phyloP scores from a whole-genome alignment of 2,329 filamentous ascomycete species.

The Lasiodiplodia citricola region DNA sequence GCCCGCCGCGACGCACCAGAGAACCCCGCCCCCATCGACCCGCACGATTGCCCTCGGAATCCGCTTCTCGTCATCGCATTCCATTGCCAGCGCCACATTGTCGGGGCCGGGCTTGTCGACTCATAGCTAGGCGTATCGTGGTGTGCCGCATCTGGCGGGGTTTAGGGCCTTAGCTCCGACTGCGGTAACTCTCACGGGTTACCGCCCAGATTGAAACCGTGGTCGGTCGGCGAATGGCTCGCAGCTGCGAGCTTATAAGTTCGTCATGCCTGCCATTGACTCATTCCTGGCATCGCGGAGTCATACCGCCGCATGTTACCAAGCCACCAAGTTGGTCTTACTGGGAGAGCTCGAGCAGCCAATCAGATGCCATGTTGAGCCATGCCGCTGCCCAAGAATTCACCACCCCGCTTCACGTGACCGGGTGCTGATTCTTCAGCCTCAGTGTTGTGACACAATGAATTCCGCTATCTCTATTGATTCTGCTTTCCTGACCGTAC shows the following conservation, averaged over 20 bases:
- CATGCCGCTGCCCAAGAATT: not conserved
- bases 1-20: not conserved
- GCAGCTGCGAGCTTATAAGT: constrained; percentile 4
- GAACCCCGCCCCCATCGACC: not conserved
- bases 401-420: not conserved
- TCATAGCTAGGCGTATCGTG: not conserved
- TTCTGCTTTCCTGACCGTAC: not conserved
- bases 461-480: no score
- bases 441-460: not conserved
- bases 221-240: not conserved
- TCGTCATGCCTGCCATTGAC: not conserved
- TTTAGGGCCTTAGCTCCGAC: constrained; percentile 15
- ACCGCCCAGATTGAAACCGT: not conserved
- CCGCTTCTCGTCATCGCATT: not conserved
- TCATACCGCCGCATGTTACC: constrained; percentile 10
- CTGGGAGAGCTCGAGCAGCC: not conserved
- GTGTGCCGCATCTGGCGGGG: not conserved
- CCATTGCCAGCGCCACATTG: not conserved
- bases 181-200: constrained; percentile 4
- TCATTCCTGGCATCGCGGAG: not conserved
- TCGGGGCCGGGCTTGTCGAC: not conserved
- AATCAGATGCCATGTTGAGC: not conserved
- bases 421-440: not conserved
- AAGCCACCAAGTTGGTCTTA: not conserved
- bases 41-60: not conserved